Evolutionary conservation across 2,329 filamentous ascomycete species (phyloP).

Genomic region (Penicillium rolfsii): DNA sequence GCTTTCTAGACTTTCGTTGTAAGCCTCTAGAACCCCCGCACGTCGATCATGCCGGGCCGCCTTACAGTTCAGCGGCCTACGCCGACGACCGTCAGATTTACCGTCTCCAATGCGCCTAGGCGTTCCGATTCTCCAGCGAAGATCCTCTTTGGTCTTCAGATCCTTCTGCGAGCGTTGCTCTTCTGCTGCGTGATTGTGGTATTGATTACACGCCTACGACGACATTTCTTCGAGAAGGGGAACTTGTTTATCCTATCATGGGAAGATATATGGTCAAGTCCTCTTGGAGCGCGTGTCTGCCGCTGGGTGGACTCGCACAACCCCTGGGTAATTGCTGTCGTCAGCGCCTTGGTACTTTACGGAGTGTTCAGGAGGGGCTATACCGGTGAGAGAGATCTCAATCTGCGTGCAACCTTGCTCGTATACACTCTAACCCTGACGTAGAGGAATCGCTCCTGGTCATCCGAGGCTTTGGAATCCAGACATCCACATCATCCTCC

Average conservation of each 20-base stretch:
- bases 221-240: conserved; percentile 33
- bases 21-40: not conserved
- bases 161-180: conserved; percentile 51
- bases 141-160: conserved; percentile 47
- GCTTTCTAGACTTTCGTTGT: not conserved
- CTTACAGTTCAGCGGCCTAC: conserved; percentile 61
- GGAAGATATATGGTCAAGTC: conserved; percentile 40
- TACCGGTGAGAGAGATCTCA: conserved; percentile 46
- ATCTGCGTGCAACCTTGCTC: not conserved
- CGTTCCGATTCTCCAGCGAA: conserved; percentile 52
- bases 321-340: conserved; percentile 48
- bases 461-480: conserved; percentile 84
- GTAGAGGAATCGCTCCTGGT: conserved; percentile 83
- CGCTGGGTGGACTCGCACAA: conserved; percentile 44
- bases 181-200: conserved; percentile 47
- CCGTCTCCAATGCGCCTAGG: conserved; percentile 76
- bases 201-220: conserved; percentile 39
- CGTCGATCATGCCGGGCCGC: conserved; percentile 61
- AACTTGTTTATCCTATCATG: conserved; percentile 30
- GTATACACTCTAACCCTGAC: conserved; percentile 34
- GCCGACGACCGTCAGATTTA: conserved; percentile 89
- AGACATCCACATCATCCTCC: conserved; percentile 73
- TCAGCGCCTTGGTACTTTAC: conserved; percentile 48
- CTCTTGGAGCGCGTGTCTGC: conserved; percentile 37
- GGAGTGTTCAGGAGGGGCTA: conserved; percentile 54